Evolutionary conservation across 768 basidiomycete species (phyloP).

Genomic region (Russula abietina): DNA sequence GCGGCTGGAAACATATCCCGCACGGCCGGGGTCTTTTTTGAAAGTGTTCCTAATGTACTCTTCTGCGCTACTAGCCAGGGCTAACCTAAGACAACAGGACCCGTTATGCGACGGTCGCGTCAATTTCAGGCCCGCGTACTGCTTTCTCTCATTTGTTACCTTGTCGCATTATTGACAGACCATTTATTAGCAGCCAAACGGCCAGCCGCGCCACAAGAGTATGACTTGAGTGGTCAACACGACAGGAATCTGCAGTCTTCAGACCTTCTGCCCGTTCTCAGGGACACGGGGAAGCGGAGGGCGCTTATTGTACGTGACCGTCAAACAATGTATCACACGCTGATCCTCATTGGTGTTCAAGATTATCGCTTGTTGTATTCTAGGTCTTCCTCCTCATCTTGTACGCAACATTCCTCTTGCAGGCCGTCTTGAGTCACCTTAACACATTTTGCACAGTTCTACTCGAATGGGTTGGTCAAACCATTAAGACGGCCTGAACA

Average conservation of each 20-base stretch:
- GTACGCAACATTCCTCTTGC: neutral
- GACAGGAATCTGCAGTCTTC: neutral
- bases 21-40: too few relatives aligned
- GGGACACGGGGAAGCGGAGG: neutral
- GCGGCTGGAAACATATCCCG: too few relatives aligned
- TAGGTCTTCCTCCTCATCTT: conserved; percentile 5
- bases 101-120: neutral
- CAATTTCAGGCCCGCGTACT: neutral
- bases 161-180: neutral
- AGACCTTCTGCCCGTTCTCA: neutral
- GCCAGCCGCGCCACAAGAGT: neutral
- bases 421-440: neutral
- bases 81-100: neutral
- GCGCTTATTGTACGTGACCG: neutral
- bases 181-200: neutral
- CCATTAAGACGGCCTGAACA: neutral
- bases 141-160: neutral
- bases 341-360: neutral
- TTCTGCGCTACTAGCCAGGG: neutral
- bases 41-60: neutral
- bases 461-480: neutral
- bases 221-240: neutral
- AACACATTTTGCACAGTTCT: neutral
- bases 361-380: neutral
- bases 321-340: neutral